A percentile compares a stretch with the other conserved stretches of the same genome.
Conservation (phyloP, 108 stramenopile genomes). For the Stephanodiscus triporus region DNA sequence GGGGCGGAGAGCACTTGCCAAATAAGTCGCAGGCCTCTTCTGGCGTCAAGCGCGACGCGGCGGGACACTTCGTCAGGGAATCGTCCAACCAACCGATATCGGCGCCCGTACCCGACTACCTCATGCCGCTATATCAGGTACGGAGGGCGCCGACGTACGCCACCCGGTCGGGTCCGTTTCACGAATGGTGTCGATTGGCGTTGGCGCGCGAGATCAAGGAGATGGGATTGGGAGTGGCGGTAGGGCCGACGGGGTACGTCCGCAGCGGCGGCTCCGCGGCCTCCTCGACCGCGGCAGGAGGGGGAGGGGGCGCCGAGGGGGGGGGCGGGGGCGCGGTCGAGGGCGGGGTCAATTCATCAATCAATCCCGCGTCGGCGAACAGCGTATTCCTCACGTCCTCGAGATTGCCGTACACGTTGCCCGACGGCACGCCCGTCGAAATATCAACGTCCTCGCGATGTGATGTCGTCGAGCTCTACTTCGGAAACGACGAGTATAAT, state of each 20-base stretch:
- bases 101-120: slow-evolving; percentile 34
- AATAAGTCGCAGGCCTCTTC: background rate
- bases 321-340: background rate
- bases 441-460: slow-evolving; percentile 67
- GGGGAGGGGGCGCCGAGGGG: slow-evolving; percentile 2
- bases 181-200: slow-evolving; percentile 59
- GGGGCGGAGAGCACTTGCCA: background rate
- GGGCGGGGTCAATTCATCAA: slow-evolving; percentile 23
- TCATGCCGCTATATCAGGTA: slow-evolving; percentile 80
- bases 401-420: slow-evolving; percentile 61
- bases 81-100: background rate
- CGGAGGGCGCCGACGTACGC: slow-evolving; percentile 37
- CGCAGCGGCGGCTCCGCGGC: background rate
- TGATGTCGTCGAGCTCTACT: slow-evolving; percentile 66
- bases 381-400: slow-evolving; percentile 62
- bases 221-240: slow-evolving; percentile 69
- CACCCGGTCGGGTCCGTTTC: slow-evolving; percentile 50
- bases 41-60: slow-evolving; percentile 31
- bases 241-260: slow-evolving; percentile 52
- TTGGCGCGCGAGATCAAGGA: slow-evolving; percentile 75
- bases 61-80: slow-evolving; percentile 42
- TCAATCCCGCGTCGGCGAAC: slow-evolving; percentile 35
- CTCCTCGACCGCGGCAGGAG: too few species aligned
- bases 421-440: slow-evolving; percentile 78
- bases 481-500: slow-evolving; percentile 52